Evolutionary conservation across 179 eudicot species (phyloP).

Genomic region (Nepenthes alata): DNA sequence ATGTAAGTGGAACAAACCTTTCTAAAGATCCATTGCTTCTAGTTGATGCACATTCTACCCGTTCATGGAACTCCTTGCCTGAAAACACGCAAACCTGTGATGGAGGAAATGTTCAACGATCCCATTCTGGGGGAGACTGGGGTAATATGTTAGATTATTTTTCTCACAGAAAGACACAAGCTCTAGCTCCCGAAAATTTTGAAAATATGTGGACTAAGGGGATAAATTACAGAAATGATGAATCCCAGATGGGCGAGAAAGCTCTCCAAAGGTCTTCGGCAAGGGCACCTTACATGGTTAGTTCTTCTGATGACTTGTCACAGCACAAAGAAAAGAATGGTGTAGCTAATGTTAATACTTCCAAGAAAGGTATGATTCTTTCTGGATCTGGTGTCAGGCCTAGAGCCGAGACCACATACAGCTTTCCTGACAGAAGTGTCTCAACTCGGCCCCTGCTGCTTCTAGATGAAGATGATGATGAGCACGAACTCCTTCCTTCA

Average conservation of each 20-base stretch:
- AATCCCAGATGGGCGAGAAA: slow-evolving; percentile 19
- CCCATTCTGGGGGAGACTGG: slow-evolving; percentile 71
- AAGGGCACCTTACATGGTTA: slow-evolving; percentile 13
- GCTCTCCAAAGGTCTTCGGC: slow-evolving; percentile 23
- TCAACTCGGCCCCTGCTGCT: slow-evolving; percentile 18
- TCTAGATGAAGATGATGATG: slow-evolving; percentile 45
- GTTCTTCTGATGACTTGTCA: slow-evolving; percentile 20
- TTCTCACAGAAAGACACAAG: slow-evolving; percentile 60
- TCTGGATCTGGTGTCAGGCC: slow-evolving; percentile 20
- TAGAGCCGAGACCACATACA: slow-evolving; percentile 12
- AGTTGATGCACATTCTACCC: slow-evolving; percentile 59
- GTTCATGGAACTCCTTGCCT: slow-evolving; percentile 60
- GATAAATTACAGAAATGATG: slow-evolving; percentile 48
- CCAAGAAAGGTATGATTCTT: slow-evolving; percentile 14
- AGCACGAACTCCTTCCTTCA: slow-evolving; percentile 18
- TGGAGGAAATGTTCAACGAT: slow-evolving; percentile 29
- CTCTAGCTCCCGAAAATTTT: slow-evolving; percentile 84
- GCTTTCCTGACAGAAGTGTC: slow-evolving; percentile 12
- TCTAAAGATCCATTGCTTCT: slow-evolving; percentile 82
- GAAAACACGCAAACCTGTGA: slow-evolving; percentile 23
- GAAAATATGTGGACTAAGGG: slow-evolving; percentile 99
- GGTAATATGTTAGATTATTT: slow-evolving; percentile 62
- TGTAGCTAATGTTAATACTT: slow-evolving; percentile 16
- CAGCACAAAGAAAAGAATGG: slow-evolving; percentile 26
- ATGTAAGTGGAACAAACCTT: slow-evolving; percentile 23